phyloP scores from a whole-genome alignment of 2,329 filamentous ascomycete species.

The Elsinoe arachidis region DNA sequence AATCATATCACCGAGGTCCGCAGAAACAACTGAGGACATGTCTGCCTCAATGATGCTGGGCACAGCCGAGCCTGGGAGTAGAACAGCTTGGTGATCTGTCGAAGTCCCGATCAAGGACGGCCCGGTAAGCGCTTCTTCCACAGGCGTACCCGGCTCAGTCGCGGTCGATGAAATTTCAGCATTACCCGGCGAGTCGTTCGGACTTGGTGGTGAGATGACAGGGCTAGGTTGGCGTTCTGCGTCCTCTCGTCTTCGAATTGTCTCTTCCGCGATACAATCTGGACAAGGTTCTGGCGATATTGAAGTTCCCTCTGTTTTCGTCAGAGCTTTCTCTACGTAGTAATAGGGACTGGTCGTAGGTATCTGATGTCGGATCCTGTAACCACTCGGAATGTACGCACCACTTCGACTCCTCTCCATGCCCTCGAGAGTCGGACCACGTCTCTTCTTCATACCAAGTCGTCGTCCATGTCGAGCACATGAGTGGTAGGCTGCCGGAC shows the following conservation, averaged over 20 bases:
- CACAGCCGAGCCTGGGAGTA: conserved; percentile 15
- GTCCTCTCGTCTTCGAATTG: conserved; percentile 21
- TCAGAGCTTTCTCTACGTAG: conserved; percentile 16
- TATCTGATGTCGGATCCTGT: conserved; percentile 20
- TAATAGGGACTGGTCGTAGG: conserved; percentile 26
- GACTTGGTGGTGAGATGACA: not conserved
- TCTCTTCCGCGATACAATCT: conserved; percentile 25
- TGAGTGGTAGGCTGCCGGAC: not conserved
- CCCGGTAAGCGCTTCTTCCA: conserved; percentile 2
- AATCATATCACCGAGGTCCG: conserved; percentile 31
- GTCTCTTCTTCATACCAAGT: conserved; percentile 12
- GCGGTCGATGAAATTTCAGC: conserved; percentile 10
- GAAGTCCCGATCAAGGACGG: conserved; percentile 15
- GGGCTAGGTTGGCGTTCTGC: conserved; percentile 1
- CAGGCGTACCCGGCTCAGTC: conserved; percentile 14
- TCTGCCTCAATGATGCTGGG: conserved; percentile 14
- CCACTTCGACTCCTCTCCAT: conserved; percentile 23
- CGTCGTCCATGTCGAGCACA: conserved; percentile 24
- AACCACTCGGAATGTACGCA: conserved; percentile 24
- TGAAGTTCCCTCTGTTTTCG: conserved; percentile 18
- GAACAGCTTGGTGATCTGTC: conserved; percentile 15
- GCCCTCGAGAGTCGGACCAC: conserved; percentile 20
- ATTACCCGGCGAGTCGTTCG: conserved; percentile 2
- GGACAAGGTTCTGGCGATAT: conserved; percentile 22
- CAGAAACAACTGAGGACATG: conserved; percentile 23